A percentile compares a stretch with the other conserved stretches of the same genome.
phyloP scores from a whole-genome alignment of 108 stramenopile genomes.

The Nitzschia sp. region DNA sequence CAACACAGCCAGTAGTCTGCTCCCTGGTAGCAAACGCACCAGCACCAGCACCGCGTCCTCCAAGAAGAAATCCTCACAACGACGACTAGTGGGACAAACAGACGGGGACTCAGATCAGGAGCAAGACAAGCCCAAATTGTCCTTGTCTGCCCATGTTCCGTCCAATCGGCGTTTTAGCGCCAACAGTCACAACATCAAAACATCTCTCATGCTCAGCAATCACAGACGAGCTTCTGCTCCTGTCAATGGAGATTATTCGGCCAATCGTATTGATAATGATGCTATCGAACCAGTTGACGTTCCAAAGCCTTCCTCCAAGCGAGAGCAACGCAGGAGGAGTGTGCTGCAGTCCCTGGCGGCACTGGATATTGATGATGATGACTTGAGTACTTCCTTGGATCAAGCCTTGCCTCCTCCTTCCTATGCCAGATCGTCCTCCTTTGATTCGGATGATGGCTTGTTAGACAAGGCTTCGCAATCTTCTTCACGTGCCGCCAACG shows the following conservation, averaged over 20 bases:
- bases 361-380: conserved; percentile 13
- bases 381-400: background rate
- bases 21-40: too few relatives aligned
- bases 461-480: background rate
- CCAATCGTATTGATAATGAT: background rate
- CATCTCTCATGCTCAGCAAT: background rate
- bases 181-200: background rate
- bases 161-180: too few relatives aligned
- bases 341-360: conserved; percentile 10
- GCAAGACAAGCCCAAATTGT: too few relatives aligned
- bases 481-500: background rate
- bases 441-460: background rate
- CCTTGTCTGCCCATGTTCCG: too few relatives aligned
- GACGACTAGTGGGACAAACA: too few relatives aligned
- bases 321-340: background rate
- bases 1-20: too few relatives aligned
- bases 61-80: too few relatives aligned
- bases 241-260: background rate
- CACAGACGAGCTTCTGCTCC: background rate
- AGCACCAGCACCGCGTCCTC: too few relatives aligned
- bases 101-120: too few relatives aligned
- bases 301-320: background rate
- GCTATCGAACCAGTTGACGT: background rate
- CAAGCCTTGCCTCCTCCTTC: background rate
- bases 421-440: background rate